These are phyloP conservation scores for Tardiomyces blankii DNA, from an alignment of 1,139 yeast genomes.

Conservation along the genomic window DNA sequence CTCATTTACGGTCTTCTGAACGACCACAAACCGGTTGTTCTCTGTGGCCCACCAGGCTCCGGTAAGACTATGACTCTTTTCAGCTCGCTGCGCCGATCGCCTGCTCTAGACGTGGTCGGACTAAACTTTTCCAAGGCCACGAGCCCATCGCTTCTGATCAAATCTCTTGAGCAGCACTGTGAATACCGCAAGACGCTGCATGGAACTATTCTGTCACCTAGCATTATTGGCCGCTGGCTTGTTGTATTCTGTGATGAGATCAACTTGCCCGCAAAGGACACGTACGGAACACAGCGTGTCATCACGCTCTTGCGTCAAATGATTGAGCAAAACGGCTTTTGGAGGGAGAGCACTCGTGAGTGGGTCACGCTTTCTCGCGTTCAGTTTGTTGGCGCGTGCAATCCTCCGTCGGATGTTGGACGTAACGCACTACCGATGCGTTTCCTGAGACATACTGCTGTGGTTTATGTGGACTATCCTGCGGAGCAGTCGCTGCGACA, in stretches of 20 bases:
- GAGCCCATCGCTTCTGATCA: slow-evolving; percentile 48
- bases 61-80: slow-evolving; percentile 91
- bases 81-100: slow-evolving; percentile 51
- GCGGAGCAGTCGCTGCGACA: slow-evolving; percentile 48
- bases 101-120: slow-evolving; percentile 49
- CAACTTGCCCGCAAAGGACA: slow-evolving; percentile 65
- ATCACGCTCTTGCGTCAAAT: slow-evolving; percentile 70
- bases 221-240: slow-evolving; percentile 54
- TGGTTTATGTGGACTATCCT: slow-evolving; percentile 77
- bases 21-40: slow-evolving; percentile 49
- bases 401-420: slow-evolving; percentile 78
- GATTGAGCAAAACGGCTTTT: slow-evolving; percentile 66
- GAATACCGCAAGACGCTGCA: slow-evolving; percentile 41
- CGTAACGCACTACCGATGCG: slow-evolving; percentile 50
- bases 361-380: slow-evolving; percentile 64
- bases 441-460: slow-evolving; percentile 56
- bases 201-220: slow-evolving; percentile 51
- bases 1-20: slow-evolving; percentile 47
- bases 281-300: slow-evolving; percentile 67
- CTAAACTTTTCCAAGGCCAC: slow-evolving; percentile 83
- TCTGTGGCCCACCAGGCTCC: slow-evolving; percentile 97
- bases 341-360: slow-evolving; percentile 36
- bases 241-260: slow-evolving; percentile 90
- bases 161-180: slow-evolving; percentile 65
- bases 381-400: slow-evolving; percentile 91